These are phyloP conservation scores for Solanum chiquidenum DNA, from an alignment of 257 asterid species.

Conservation along the genomic window DNA sequence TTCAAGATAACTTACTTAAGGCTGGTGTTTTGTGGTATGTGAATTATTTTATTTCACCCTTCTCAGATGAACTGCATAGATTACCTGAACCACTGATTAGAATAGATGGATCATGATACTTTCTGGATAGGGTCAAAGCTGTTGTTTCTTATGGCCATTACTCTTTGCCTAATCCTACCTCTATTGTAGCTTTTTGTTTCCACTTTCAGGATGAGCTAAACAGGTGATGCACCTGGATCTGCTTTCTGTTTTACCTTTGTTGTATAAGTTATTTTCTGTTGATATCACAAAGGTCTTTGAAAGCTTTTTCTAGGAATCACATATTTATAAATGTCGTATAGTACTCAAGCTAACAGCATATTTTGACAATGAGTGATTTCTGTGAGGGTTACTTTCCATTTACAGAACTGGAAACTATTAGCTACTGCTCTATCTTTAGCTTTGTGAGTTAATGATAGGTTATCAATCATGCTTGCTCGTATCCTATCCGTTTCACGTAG, in stretches of 20 bases:
- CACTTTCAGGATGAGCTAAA: not conserved
- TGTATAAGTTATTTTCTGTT: not conserved
- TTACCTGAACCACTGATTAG: not conserved
- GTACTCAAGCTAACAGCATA: not conserved
- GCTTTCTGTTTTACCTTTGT: not conserved
- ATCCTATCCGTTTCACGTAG: not conserved
- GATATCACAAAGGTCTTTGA: not conserved
- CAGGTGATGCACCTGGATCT: not conserved
- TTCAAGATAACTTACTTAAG: constrained; percentile 74
- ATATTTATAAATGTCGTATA: not conserved
- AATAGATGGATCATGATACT: not conserved
- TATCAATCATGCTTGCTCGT: not conserved
- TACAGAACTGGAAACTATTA: not conserved
- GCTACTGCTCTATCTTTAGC: not conserved
- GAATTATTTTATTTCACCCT: constrained; percentile 2
- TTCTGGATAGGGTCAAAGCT: not conserved
- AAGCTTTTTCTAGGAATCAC: not conserved
- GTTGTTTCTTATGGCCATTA: not conserved
- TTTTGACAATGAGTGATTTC: not conserved
- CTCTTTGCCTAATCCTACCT: not conserved
- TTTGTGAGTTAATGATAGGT: not conserved
- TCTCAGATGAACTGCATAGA: not conserved
- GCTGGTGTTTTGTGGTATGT: constrained; percentile 91
- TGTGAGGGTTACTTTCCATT: not conserved
- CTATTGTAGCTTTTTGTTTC: not conserved